Base-by-base conservation (phyloP, 2,329 filamentous ascomycete species). In the Fusarium nodosum region DNA sequence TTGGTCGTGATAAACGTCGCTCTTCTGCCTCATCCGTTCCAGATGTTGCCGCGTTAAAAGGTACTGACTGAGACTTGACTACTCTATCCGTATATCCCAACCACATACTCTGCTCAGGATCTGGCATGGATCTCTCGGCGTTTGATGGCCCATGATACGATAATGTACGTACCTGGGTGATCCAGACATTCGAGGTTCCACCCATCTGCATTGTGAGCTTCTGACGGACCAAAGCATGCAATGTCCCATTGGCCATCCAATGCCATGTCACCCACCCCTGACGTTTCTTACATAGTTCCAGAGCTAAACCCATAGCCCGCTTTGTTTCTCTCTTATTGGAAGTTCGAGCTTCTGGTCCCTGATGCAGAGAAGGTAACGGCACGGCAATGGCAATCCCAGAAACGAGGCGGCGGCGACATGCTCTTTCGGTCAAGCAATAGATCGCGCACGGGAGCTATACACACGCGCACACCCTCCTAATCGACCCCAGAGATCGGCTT, bases 81-180 rank as follows among this genome's bases (percentile, higher is more conserved):
- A 24, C 24, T 24, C 24, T 24, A n/a, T 34, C 8, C n/a, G 9
- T 39, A 39, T 20, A 26, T 41, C 11, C 7, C 20, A 30, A 38
- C 18, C 10, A 34, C 24, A 24, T 24, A 24, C 24, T 24, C 24
- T 18, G 16, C n/a, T 26, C 61, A 56, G 65, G 54, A 74, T 74
- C 72, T 74, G 51, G 62, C 48, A 64, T 71, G 65, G 67, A 74
- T 73, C 72, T 74, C 72, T 72, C 66, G 67, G 71, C 66, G 64
- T 57, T 57, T 39, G 52, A 62, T 58, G 39, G 42, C 22, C 31
- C 38, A 62, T 55, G 48, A 20, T 39, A 39, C 36, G 18, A 36
- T 26, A 12, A 31, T 38, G 20, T 44, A 26, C 33, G 18, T 28
- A 39, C 5, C 22, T 33, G 39, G 31, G 22, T 34, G 20, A 58